Evolutionary conservation across 2,329 filamentous ascomycete genomes (phyloP).

Genomic region (Hypomyces rosellus): DNA sequence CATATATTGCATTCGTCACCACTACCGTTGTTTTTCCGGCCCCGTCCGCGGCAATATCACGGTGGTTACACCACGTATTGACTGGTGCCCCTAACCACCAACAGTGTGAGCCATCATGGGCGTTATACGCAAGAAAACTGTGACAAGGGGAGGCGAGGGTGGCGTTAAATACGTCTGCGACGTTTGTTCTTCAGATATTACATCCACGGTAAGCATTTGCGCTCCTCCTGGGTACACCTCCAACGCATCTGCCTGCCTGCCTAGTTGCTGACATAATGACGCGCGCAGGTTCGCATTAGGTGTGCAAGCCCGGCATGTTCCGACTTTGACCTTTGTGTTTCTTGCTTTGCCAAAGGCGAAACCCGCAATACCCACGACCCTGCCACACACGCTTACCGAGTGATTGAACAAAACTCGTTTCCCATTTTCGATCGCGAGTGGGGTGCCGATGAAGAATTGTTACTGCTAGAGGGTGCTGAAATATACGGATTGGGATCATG

Average conservation of each 20-base stretch:
- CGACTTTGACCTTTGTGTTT: conserved; percentile 95
- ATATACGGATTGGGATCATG: conserved; percentile 95
- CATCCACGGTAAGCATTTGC: conserved; percentile 69
- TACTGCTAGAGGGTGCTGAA: conserved; percentile 88
- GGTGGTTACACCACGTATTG: conserved; percentile 7
- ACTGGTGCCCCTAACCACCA: background rate
- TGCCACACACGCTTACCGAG: conserved; percentile 76
- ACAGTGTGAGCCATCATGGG: conserved; percentile 55
- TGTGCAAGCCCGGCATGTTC: conserved; percentile 78
- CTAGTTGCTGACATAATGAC: conserved; percentile 13
- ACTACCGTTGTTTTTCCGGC: conserved; percentile 9
- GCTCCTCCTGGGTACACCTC: conserved; percentile 7
- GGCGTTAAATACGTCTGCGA: conserved; percentile 97
- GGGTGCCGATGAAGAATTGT: conserved; percentile 95
- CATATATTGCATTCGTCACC: background rate
- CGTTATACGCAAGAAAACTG: conserved; percentile 93
- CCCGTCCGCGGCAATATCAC: conserved; percentile 5
- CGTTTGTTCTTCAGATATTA: conserved; percentile 93
- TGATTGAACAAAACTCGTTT: conserved; percentile 97
- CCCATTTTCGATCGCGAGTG: conserved; percentile 92
- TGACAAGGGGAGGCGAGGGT: conserved; percentile 75
- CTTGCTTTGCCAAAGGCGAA: conserved; percentile 82
- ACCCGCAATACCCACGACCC: conserved; percentile 80
- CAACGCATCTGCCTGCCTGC: conserved; percentile 3
- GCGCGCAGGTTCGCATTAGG: conserved; percentile 70